A percentile compares a stretch with the other conserved stretches of the same genome.
Conservation (phyloP, 148 eudicot genomes). For the Drosera capensis region DNA sequence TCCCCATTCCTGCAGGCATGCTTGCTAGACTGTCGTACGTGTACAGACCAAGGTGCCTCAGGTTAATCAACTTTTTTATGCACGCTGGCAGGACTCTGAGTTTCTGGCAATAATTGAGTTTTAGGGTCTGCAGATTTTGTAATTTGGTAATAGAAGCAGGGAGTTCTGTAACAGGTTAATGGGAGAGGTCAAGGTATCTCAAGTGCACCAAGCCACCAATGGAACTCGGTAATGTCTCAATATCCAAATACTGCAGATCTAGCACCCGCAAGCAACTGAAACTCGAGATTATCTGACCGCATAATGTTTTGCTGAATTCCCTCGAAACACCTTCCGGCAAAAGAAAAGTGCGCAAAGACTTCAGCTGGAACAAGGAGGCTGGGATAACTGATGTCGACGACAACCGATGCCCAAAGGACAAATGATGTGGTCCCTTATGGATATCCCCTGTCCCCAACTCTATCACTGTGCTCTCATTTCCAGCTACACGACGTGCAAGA, state of each 20-base stretch:
- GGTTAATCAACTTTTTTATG: slow-evolving; percentile 3
- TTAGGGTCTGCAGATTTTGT: slow-evolving; percentile 14
- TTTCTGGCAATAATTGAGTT: neutral
- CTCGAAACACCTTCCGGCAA: neutral
- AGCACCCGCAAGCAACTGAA: slow-evolving; percentile 16
- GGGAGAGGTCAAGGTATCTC: slow-evolving; percentile 22
- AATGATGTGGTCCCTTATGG: slow-evolving; percentile 7
- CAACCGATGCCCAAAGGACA: slow-evolving; percentile 3
- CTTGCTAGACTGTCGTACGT: slow-evolving; percentile 1
- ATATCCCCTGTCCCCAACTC: neutral
- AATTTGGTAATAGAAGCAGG: slow-evolving; percentile 17
- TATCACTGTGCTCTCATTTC: slow-evolving; percentile 1
- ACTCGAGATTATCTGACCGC: neutral
- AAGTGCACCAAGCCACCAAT: slow-evolving; percentile 16
- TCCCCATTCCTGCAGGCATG: slow-evolving; percentile 8
- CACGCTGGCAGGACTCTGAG: slow-evolving; percentile 8
- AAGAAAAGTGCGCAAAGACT: slow-evolving; percentile 9
- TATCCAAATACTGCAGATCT: slow-evolving; percentile 1
- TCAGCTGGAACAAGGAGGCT: neutral
- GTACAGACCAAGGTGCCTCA: slow-evolving; percentile 8
- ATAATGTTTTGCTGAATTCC: neutral
- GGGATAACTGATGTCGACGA: too few species aligned
- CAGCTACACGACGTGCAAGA: slow-evolving; percentile 21
- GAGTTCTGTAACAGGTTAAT: neutral
- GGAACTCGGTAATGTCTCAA: slow-evolving; percentile 9